Evolutionary conservation across 2,329 filamentous ascomycete genomes (phyloP).

Genomic region (Anthostomella pinea): DNA sequence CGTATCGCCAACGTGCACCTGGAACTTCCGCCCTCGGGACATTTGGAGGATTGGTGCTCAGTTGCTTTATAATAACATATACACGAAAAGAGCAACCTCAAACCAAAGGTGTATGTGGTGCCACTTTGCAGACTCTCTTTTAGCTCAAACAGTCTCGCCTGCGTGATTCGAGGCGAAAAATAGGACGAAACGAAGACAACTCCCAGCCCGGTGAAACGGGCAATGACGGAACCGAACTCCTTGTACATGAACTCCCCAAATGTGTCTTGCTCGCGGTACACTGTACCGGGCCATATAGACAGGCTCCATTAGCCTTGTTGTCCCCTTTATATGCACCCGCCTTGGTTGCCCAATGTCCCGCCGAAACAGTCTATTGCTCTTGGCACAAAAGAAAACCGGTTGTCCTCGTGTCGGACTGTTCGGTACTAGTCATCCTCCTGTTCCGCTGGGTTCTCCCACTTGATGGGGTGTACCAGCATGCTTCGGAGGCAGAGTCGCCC

Average conservation of each 20-base stretch:
- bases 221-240: constrained; percentile 23
- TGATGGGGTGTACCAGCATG: constrained; percentile 80
- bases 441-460: constrained; percentile 57
- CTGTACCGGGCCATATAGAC: constrained; percentile 19
- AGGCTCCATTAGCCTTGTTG: constrained; percentile 14
- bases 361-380: constrained; percentile 11
- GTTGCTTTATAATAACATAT: too few relatives aligned
- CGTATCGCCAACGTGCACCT: too few relatives aligned
- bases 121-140: too few relatives aligned
- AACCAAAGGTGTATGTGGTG: too few relatives aligned
- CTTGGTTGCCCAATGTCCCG: constrained; percentile 9
- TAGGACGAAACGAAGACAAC: too few relatives aligned
- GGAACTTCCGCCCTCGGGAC: too few relatives aligned
- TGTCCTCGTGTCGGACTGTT: neutral
- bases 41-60: too few relatives aligned
- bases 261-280: constrained; percentile 18
- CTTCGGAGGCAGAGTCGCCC: constrained; percentile 77
- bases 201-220: too few relatives aligned
- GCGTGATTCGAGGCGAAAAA: too few relatives aligned
- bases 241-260: constrained; percentile 23
- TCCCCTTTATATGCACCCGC: constrained; percentile 18
- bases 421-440: constrained; percentile 22
- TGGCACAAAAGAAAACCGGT: constrained; percentile 17
- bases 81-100: too few relatives aligned
- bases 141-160: too few relatives aligned